Conservation (phyloP, 2,329 filamentous ascomycete species). For the Camillea tinctor region DNA sequence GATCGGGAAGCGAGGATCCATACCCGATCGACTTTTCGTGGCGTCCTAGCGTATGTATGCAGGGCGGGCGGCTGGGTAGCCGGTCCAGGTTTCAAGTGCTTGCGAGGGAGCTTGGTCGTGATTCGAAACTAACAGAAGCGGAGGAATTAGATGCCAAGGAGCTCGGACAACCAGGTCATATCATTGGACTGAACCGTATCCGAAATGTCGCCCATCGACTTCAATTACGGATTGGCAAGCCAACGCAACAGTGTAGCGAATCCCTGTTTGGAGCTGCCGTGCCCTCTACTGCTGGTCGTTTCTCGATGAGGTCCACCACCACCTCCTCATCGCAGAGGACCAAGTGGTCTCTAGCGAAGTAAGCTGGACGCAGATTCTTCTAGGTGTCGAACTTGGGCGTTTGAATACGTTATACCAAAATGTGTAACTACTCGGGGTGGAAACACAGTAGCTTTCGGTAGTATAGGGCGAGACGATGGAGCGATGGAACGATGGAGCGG, state of each 20-base stretch:
- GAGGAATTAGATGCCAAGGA: conserved; percentile 14
- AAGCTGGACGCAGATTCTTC: conserved; percentile 12
- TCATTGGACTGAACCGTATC: conserved; percentile 19
- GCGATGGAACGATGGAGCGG: background rate
- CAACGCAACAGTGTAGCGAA: conserved; percentile 10
- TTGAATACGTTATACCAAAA: background rate
- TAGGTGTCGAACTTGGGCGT: background rate
- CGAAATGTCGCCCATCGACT: conserved; percentile 20
- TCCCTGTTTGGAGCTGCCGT: conserved; percentile 16
- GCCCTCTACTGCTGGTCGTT: conserved; percentile 29
- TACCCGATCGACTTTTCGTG: conserved; percentile 41
- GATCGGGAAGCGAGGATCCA: conserved; percentile 62
- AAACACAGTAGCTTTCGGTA: background rate
- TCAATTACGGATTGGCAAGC: conserved; percentile 7
- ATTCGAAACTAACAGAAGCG: conserved; percentile 8
- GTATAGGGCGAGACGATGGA: background rate
- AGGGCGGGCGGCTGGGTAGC: conserved; percentile 5
- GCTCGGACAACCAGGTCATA: conserved; percentile 22
- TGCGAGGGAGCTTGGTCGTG: conserved; percentile 4
- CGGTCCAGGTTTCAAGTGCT: conserved; percentile 1
- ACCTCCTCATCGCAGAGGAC: conserved; percentile 37
- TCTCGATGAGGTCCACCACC: conserved; percentile 33
- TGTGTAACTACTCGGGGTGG: background rate
- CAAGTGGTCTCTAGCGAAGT: conserved; percentile 26
- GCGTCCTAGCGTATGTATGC: conserved; percentile 8